Percentiles rank a stretch among this genome's conserved stretches.
Conservation (phyloP, 305 asterid genomes). For the Solanum chacoense region DNA sequence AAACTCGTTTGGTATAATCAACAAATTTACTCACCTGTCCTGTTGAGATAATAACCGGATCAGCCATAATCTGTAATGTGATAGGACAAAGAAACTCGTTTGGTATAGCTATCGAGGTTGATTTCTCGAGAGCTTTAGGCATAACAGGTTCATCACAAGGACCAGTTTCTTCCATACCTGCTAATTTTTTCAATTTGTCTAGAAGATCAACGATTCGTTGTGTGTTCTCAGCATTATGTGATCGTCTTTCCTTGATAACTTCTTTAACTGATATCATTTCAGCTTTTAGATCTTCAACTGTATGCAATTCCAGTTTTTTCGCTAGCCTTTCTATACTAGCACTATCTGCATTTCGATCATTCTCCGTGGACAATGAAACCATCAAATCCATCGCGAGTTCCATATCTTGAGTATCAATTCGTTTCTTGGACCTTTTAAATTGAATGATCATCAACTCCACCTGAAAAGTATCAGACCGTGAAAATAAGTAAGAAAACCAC, state of each 20-base stretch:
- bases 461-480: slow-evolving; percentile 16
- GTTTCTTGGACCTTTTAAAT: slow-evolving; percentile 44
- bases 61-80: slow-evolving; percentile 74
- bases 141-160: slow-evolving; percentile 3
- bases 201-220: slow-evolving; percentile 44
- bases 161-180: slow-evolving; percentile 32
- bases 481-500: neutral
- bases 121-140: slow-evolving; percentile 18
- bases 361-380: slow-evolving; percentile 47
- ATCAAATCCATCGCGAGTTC: slow-evolving; percentile 82
- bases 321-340: slow-evolving; percentile 80
- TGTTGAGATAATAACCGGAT: slow-evolving; percentile 81
- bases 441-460: slow-evolving; percentile 52
- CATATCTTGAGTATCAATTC: slow-evolving; percentile 77
- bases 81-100: slow-evolving; percentile 84
- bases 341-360: slow-evolving; percentile 54
- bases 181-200: slow-evolving; percentile 44
- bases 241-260: slow-evolving; percentile 36
- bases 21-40: slow-evolving; percentile 49
- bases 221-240: slow-evolving; percentile 31
- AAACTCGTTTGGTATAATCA: neutral
- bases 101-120: slow-evolving; percentile 35
- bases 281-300: slow-evolving; percentile 39
- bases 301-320: slow-evolving; percentile 47
- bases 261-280: slow-evolving; percentile 54